These are phyloP conservation scores for Xylaria sp. DNA, from an alignment of 2,329 filamentous ascomycete species.

Conservation along the genomic window DNA sequence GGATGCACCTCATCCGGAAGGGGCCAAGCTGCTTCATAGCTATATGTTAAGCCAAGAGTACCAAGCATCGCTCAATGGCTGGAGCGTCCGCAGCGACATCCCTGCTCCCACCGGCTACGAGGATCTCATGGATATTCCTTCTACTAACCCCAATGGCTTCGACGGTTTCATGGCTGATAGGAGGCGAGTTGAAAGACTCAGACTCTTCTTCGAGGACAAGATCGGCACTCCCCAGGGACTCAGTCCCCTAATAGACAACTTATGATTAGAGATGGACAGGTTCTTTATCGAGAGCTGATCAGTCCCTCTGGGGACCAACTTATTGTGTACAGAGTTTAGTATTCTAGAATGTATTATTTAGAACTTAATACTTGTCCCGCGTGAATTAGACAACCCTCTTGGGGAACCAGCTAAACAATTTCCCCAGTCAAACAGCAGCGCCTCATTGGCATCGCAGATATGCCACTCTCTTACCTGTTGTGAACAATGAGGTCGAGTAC, in stretches of 20 bases:
- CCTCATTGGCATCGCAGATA: no score
- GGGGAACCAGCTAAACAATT: neutral
- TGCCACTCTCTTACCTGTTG: no score
- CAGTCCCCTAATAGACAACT: conserved; percentile 26
- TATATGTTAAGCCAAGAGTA: conserved; percentile 30
- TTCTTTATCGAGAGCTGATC: neutral
- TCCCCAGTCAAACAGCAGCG: no score
- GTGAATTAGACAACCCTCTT: neutral
- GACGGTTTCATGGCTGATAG: conserved; percentile 28
- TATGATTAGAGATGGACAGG: neutral
- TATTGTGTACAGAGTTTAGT: neutral
- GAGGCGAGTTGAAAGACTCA: conserved; percentile 24
- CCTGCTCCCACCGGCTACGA: conserved; percentile 21
- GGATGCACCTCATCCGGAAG: conserved; percentile 30
- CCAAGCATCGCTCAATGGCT: neutral
- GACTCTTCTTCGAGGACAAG: conserved; percentile 31
- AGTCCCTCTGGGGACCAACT: neutral
- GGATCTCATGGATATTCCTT: conserved; percentile 16
- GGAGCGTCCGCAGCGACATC: conserved; percentile 28
- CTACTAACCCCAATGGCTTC: conserved; percentile 23
- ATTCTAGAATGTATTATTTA: neutral
- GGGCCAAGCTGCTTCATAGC: conserved; percentile 28
- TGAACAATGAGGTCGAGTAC: no score
- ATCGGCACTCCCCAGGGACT: conserved; percentile 30
- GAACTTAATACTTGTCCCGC: neutral